phyloP scores from a whole-genome alignment of 169 alveolate species.

The Plasmodium chabaudi region DNA sequence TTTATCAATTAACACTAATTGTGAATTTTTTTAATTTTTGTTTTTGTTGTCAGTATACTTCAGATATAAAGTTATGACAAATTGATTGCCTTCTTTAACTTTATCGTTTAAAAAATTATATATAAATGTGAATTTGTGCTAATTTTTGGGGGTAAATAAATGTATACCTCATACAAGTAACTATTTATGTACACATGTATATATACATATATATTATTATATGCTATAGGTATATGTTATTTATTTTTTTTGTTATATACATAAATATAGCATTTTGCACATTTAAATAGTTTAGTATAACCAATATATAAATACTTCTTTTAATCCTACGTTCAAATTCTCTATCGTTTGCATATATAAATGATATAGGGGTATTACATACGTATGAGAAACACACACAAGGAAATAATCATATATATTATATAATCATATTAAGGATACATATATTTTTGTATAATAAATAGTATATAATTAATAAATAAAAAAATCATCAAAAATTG shows the following conservation, averaged over 20 bases:
- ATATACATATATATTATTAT: background rate
- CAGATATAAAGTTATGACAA: too few relatives aligned
- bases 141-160: too few relatives aligned
- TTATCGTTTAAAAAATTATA: too few relatives aligned
- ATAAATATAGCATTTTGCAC: background rate
- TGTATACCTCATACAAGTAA: background rate
- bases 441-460: background rate
- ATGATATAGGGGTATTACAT: background rate
- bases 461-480: too few relatives aligned
- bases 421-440: background rate
- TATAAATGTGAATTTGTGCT: too few relatives aligned
- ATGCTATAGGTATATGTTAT: background rate
- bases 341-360: background rate
- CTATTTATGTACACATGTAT: background rate
- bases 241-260: background rate
- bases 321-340: background rate
- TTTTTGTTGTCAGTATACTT: too few relatives aligned
- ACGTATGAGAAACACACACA: background rate
- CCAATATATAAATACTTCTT: background rate
- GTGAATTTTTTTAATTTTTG: too few relatives aligned
- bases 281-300: background rate
- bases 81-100: too few relatives aligned
- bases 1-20: too few relatives aligned
- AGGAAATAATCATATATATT: background rate
- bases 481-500: too few relatives aligned